Conservation (phyloP, 805 yeast genomes). For the Kuraishia ogatae region DNA sequence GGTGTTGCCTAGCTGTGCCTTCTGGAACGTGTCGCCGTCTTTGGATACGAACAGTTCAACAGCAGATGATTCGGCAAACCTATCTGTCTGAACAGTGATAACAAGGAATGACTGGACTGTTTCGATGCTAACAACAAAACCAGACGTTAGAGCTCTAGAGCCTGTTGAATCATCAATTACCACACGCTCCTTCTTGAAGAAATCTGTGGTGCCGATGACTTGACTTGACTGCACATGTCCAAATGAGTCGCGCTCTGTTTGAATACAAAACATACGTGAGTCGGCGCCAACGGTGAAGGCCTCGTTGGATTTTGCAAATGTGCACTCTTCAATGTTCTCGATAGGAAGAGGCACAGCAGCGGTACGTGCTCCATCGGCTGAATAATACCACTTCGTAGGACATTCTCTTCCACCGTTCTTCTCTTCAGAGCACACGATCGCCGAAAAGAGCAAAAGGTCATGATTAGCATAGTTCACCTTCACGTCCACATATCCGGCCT, state of each 20-base stretch:
- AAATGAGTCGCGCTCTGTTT: conserved; percentile 27
- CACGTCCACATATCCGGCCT: conserved; percentile 15
- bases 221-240: conserved; percentile 29
- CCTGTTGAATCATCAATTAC: conserved; percentile 21
- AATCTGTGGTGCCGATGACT: conserved; percentile 31
- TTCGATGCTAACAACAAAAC: conserved; percentile 17
- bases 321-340: conserved; percentile 31
- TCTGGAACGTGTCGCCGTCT: conserved; percentile 31
- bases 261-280: conserved; percentile 24
- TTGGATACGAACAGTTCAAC: conserved; percentile 35
- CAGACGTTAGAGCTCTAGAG: conserved; percentile 1
- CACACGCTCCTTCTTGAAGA: conserved; percentile 36
- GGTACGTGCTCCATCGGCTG: conserved; percentile 36
- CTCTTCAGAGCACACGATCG: conserved; percentile 20
- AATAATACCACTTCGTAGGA: conserved; percentile 27
- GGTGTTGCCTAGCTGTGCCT: conserved; percentile 15
- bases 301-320: conserved; percentile 33
- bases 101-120: conserved; percentile 33
- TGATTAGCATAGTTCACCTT: conserved; percentile 29
- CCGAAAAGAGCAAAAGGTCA: conserved; percentile 28
- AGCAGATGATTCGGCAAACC: conserved; percentile 27
- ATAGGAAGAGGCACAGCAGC: conserved; percentile 24
- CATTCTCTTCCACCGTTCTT: too few species aligned
- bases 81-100: conserved; percentile 32
- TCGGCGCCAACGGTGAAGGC: conserved; percentile 27